Evolutionary conservation across 345 rosid species (phyloP), one percentile per base, ranked within the genome.

Genomic region (Microthlaspi erraticum): DNA sequence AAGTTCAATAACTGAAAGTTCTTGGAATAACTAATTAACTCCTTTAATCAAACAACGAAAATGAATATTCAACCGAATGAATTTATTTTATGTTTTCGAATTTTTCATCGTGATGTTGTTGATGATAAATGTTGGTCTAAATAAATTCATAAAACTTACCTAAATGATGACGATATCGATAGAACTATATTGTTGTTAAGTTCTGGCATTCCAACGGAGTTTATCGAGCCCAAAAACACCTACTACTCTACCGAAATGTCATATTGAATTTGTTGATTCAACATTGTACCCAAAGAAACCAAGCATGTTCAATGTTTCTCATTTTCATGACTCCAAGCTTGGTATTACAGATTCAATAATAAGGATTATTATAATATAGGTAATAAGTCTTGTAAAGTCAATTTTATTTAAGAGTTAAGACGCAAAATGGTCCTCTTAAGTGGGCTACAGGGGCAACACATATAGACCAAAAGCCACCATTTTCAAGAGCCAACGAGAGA

Each of bases 221-320:
- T 10, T 18, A 18, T 58, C 10, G 49, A 14, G 17, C 49, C 29
- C 2, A 8, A 26, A 62, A 38, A 13, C 32, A 37, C 14, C 17
- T 13, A 44, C 43, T 52, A 32, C 49, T 56, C 26, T 46, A 54
- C 33, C 57, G 23, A 54, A 37, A 18, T 64, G 42, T 20, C 26
- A 13, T 55, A 33, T 43, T 66, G 53, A 65, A 48, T 51, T 44
- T 31, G 33, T 43, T 42, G 38, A 59, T 52, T 50, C 33, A 23
- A 50, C 54, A 51, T 50, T 51, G 10, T 59, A 59, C 48, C 54
- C 63, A 39, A 36, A 51, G 33, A 52, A 52, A 52, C 50, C 33
- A 52, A 51, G 57, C 78, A 60, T 53, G 68, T 74, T 68, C 78
- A 53, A 26, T 74, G 62, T 59, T 74, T 56, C 71, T 45, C 59